Conservation (phyloP, 345 rosid genomes). For the Pseudoturritis turrita region DNA sequence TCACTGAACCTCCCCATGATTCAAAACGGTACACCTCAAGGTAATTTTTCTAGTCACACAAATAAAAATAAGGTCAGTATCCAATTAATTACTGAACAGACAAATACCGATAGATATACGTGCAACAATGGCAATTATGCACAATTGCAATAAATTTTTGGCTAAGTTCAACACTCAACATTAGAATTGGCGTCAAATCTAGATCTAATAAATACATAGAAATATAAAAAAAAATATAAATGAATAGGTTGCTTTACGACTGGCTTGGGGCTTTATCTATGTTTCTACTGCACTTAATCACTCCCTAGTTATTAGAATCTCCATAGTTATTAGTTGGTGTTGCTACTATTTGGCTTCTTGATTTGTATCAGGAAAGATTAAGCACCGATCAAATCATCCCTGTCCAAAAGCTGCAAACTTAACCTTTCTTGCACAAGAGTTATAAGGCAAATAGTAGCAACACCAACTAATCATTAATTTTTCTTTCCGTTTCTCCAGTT, state of each 20-base stretch:
- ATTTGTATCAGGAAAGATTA: not conserved
- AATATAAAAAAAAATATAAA: not conserved
- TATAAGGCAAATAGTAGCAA: not conserved
- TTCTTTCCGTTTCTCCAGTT: not conserved
- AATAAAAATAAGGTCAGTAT: slow-evolving; percentile 24
- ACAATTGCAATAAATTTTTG: not conserved
- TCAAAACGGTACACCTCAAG: slow-evolving; percentile 89
- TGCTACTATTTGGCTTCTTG: too few species aligned
- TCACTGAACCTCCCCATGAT: slow-evolving; percentile 98
- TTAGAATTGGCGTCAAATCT: not conserved
- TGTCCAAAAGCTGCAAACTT: not conserved
- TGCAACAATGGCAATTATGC: not conserved
- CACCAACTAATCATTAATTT: not conserved
- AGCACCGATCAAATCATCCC: not conserved
- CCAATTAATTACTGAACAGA: not conserved
- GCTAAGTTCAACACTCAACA: not conserved
- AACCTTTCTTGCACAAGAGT: not conserved
- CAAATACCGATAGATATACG: not conserved
- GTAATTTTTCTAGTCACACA: slow-evolving; percentile 78
- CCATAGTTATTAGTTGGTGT: too few species aligned
- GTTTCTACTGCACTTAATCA: not conserved
- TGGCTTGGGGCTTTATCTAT: not conserved
- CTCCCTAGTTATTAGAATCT: not conserved
- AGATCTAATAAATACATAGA: not conserved
- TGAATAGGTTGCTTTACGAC: not conserved